Evolutionary conservation across 257 asterid species (phyloP), one percentile per base, ranked within the genome.

Genomic region (Salvia splendens): DNA sequence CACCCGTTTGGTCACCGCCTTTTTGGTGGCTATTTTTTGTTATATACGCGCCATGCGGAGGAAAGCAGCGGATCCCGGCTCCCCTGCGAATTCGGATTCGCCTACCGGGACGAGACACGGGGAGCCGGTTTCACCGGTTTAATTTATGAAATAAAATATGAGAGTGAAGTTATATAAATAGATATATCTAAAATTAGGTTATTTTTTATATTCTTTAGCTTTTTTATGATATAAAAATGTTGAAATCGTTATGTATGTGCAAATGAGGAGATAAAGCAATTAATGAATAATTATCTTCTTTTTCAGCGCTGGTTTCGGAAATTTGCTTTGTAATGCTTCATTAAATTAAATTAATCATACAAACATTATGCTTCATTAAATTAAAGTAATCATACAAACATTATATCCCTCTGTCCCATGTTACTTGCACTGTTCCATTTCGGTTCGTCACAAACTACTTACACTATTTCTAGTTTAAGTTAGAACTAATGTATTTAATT

Each of bases 21-120:
- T 88, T 30, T 61, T 84, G 69, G 85, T 77, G 68, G 86, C 91
- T 4, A 63, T 86, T 58, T 72, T 66, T 48, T 86, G 87, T 75
- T 89, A 86, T 8, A 83, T 89, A 28, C 78, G 95, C 12, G 96
- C 82, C 0, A 86, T 95, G n/a, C 57, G 87, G 52, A 78, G 92
- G 57, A 84, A 56, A 49, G 6, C 52, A 0, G 71, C 3, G 3
- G 76, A 74, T 16, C 78, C 86, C 5, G 57, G 62, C 52, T 74
- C 89, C 0, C 75, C 84, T 2, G 65, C 58, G 11, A 55, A 15
- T 41, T 64, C 71, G 1, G 42, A 16, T 57, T 53, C 52, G 0
- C 70, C 67, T 0, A 5, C 32, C 11, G 41, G 24, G 3, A 33
- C 48, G 48, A 59, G 15, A 17, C 43, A 35, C 5, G 61, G 8